Evolutionary conservation across 805 yeast species (phyloP).

Genomic region (Cyberlindnera petersonii): DNA sequence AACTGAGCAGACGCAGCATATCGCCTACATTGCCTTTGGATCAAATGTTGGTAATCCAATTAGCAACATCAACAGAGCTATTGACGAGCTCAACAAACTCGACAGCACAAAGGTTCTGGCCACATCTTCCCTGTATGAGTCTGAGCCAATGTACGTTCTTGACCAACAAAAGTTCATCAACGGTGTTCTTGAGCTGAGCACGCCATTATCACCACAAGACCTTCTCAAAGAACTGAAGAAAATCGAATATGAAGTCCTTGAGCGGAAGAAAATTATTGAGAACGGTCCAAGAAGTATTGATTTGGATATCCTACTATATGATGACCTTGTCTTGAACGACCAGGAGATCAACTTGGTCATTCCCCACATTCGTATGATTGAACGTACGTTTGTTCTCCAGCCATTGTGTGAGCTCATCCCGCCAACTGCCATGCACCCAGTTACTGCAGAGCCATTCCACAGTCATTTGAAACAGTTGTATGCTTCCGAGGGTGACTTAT

Average conservation of each 20-base stretch:
- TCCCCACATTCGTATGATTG: slow-evolving; percentile 88
- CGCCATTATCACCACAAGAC: slow-evolving; percentile 59
- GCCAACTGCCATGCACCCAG: slow-evolving; percentile 70
- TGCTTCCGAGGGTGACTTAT: slow-evolving; percentile 26
- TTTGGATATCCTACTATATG: slow-evolving; percentile 74
- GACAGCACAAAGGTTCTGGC: slow-evolving; percentile 40
- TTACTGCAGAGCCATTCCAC: slow-evolving; percentile 77
- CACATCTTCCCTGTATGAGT: slow-evolving; percentile 77
- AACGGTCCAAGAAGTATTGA: slow-evolving; percentile 94
- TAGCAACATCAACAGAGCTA: slow-evolving; percentile 53
- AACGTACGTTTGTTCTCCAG: slow-evolving; percentile 82
- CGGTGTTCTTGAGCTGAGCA: slow-evolving; percentile 71
- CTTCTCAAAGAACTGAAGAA: slow-evolving; percentile 59
- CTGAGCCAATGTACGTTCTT: slow-evolving; percentile 86
- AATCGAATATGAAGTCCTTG: slow-evolving; percentile 70
- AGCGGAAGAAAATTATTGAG: slow-evolving; percentile 71
- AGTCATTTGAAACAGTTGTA: slow-evolving; percentile 60
- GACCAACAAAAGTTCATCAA: slow-evolving; percentile 82
- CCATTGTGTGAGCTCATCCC: slow-evolving; percentile 82
- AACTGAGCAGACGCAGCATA: slow-evolving; percentile 32
- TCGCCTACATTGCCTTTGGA: slow-evolving; percentile 82
- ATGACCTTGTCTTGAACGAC: slow-evolving; percentile 47
- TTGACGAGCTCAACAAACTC: slow-evolving; percentile 40
- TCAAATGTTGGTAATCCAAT: slow-evolving; percentile 77
- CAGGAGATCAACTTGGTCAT: slow-evolving; percentile 53